A percentile compares a stretch with the other conserved stretches of the same genome.
Evolutionary conservation across 164 flowering plant species (phyloP).

Genomic region (Litsea cubeba): DNA sequence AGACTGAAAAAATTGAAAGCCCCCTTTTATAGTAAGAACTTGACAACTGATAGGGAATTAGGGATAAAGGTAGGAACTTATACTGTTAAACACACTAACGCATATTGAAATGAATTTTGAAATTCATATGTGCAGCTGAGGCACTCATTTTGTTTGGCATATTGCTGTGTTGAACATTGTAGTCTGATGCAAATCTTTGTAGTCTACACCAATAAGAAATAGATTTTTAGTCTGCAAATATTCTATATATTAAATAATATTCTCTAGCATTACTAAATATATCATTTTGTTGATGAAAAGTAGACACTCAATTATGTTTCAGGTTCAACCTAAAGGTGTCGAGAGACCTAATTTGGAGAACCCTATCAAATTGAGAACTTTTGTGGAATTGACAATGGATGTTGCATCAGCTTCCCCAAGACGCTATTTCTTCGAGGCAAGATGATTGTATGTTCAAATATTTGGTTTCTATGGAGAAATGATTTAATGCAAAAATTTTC

Average conservation of each 20-base stretch:
- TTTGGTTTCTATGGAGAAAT: neutral
- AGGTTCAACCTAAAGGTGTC: slow-evolving; percentile 58
- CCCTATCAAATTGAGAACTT: slow-evolving; percentile 65
- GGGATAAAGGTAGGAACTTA: too few species aligned
- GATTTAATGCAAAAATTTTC: too few species aligned
- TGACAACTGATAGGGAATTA: too few species aligned
- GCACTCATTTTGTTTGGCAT: neutral
- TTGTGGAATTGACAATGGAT: slow-evolving; percentile 88
- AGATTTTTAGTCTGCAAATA: too few species aligned
- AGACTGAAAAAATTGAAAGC: too few species aligned
- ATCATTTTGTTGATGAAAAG: neutral
- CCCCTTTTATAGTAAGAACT: too few species aligned
- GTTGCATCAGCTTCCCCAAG: slow-evolving; percentile 95
- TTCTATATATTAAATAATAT: neutral
- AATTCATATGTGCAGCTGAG: too few species aligned
- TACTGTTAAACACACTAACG: too few species aligned
- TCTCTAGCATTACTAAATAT: neutral
- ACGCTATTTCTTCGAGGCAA: slow-evolving; percentile 95
- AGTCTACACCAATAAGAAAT: neutral
- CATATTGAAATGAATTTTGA: too few species aligned
- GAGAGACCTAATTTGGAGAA: slow-evolving; percentile 16
- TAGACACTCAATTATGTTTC: slow-evolving; percentile 1
- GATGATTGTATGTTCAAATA: slow-evolving; percentile 24
- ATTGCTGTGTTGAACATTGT: neutral
- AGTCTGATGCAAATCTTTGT: neutral